A percentile compares a stretch with the other conserved stretches of the same genome.
Conservation (phyloP, 2,329 filamentous ascomycete species). For the Diaporthe velutina region DNA sequence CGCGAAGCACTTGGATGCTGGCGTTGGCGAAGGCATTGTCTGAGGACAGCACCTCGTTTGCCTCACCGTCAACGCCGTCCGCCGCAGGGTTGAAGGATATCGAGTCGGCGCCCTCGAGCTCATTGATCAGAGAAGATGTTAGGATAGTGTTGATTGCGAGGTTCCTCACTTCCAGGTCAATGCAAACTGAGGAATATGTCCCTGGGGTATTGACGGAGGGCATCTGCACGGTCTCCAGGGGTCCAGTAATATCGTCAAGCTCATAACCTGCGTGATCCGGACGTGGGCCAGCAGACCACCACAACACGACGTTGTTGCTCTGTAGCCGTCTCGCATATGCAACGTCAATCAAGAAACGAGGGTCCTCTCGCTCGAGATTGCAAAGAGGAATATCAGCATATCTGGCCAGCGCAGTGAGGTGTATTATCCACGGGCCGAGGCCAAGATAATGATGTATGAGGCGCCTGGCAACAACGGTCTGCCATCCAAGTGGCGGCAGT, state of each 20-base stretch:
- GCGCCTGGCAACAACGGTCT: constrained; percentile 86
- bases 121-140: constrained; percentile 95
- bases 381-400: constrained; percentile 96
- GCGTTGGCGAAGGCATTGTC: constrained; percentile 95
- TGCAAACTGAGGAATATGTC: constrained; percentile 95
- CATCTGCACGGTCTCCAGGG: constrained; percentile 90
- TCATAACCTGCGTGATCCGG: constrained; percentile 98
- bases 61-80: constrained; percentile 71
- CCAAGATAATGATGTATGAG: constrained; percentile 92
- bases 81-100: constrained; percentile 85
- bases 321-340: constrained; percentile 92
- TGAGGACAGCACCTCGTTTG: constrained; percentile 79
- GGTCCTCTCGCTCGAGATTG: constrained; percentile 94
- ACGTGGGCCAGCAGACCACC: constrained; percentile 91
- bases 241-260: constrained; percentile 86
- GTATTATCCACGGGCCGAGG: constrained; percentile 91
- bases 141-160: constrained; percentile 98
- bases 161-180: constrained; percentile 94
- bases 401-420: constrained; percentile 87
- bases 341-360: constrained; percentile 94
- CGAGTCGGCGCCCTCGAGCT: constrained; percentile 90
- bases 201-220: constrained; percentile 93
- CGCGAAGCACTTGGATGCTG: constrained; percentile 88
- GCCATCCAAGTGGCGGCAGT: constrained; percentile 93
- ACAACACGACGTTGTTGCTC: constrained; percentile 92